Evolutionary conservation across 179 eudicot species (phyloP).

Genomic region (Beta corolliflora): DNA sequence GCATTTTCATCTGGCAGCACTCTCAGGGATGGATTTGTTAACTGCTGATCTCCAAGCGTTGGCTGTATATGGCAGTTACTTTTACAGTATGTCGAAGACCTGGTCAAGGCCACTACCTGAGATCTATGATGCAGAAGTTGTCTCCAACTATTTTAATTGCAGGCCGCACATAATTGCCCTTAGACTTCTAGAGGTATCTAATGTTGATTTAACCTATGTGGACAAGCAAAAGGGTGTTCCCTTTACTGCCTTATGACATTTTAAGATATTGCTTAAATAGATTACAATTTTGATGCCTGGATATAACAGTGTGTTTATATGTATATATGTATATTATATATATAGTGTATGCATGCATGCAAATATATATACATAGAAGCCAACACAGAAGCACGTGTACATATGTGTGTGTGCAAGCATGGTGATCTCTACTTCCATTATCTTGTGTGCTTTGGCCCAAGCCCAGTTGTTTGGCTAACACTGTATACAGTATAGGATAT

Average conservation of each 20-base stretch:
- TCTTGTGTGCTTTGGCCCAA: too few relatives aligned
- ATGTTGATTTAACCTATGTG: not conserved
- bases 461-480: too few relatives aligned
- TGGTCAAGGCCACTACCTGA: constrained; percentile 97
- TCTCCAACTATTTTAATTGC: constrained; percentile 68
- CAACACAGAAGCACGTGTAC: not conserved
- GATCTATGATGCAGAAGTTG: constrained; percentile 69
- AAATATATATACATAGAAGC: too few relatives aligned
- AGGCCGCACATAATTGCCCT: constrained; percentile 92
- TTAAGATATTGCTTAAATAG: too few relatives aligned
- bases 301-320: too few relatives aligned
- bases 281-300: too few relatives aligned
- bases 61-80: constrained; percentile 63
- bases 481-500: too few relatives aligned
- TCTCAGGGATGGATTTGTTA: constrained; percentile 76
- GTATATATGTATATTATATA: not conserved
- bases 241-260: too few relatives aligned
- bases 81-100: constrained; percentile 60
- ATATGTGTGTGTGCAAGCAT: not conserved
- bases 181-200: constrained; percentile 84
- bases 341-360: not conserved
- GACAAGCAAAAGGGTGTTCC: not conserved
- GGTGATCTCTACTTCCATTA: too few relatives aligned
- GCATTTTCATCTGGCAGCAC: constrained; percentile 38
- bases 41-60: constrained; percentile 82